These are phyloP conservation scores for Ramaria sp. DNA, from an alignment of 768 basidiomycete genomes.

Conservation along the genomic window DNA sequence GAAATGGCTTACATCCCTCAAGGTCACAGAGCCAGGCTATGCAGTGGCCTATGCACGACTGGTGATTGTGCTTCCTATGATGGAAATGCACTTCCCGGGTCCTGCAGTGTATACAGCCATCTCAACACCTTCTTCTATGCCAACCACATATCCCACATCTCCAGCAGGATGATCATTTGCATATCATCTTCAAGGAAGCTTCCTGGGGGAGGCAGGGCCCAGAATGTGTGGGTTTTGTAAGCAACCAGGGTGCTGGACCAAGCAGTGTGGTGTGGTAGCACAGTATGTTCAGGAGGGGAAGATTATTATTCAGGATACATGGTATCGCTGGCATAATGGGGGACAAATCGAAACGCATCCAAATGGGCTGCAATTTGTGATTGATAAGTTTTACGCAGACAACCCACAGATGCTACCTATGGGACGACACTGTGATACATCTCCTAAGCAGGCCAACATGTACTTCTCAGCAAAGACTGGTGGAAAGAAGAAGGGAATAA, in stretches of 20 bases:
- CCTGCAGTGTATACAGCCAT: too few species aligned
- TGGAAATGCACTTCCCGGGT: too few species aligned
- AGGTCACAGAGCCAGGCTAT: too few species aligned
- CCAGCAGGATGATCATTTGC: too few species aligned
- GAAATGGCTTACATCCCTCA: too few species aligned
- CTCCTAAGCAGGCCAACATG: too few species aligned
- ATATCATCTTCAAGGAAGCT: too few species aligned
- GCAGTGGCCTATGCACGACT: too few species aligned
- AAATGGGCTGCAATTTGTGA: neutral
- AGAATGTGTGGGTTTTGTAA: neutral
- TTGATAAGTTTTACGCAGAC: neutral
- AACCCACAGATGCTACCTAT: too few species aligned
- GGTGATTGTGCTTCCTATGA: neutral
- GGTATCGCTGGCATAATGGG: neutral
- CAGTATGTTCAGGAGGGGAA: neutral
- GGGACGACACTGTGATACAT: too few species aligned
- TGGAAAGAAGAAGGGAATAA: neutral
- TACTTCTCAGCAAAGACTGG: neutral
- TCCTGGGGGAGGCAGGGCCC: neutral
- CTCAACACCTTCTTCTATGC: neutral
- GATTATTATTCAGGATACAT: neutral
- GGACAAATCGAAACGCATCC: neutral
- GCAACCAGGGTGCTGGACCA: neutral
- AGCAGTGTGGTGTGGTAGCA: neutral
- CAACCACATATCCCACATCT: neutral